Conservation (phyloP, 2,329 filamentous ascomycete species). For the Lasiodiplodia citricola region DNA sequence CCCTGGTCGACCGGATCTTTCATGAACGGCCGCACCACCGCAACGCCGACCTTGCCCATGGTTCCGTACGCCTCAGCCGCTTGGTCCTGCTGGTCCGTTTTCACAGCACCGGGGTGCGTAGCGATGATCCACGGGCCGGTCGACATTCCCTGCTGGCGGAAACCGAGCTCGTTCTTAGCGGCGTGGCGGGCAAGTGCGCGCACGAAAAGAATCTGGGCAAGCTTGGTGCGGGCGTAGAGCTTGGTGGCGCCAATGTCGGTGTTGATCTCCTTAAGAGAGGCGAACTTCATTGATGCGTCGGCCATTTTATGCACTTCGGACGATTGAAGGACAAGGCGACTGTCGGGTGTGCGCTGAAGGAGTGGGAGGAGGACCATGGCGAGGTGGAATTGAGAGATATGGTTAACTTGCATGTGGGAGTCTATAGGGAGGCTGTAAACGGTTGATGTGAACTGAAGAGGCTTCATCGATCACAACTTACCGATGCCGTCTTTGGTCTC, state of each 20-base stretch:
- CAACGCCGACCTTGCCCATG: constrained; percentile 53
- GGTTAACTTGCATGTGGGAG: constrained; percentile 58
- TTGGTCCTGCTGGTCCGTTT: constrained; percentile 56
- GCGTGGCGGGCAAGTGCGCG: constrained; percentile 49
- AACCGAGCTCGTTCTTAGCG: constrained; percentile 44
- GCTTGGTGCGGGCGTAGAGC: constrained; percentile 58
- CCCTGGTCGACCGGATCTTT: constrained; percentile 56
- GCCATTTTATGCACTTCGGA: constrained; percentile 53
- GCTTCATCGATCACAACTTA: neutral
- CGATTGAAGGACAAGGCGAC: constrained; percentile 56
- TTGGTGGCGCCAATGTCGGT: constrained; percentile 54
- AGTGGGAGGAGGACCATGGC: constrained; percentile 53
- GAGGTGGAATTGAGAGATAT: constrained; percentile 57
- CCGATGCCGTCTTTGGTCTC: constrained; percentile 56
- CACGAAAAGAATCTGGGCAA: constrained; percentile 55
- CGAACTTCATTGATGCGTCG: constrained; percentile 46
- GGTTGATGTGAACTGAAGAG: neutral
- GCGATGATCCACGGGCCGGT: constrained; percentile 53
- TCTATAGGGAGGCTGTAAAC: constrained; percentile 34
- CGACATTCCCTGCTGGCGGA: constrained; percentile 29
- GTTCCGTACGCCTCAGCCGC: constrained; percentile 57
- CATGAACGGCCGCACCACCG: constrained; percentile 53
- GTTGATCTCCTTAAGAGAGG: constrained; percentile 55
- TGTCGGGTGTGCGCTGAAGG: constrained; percentile 45
- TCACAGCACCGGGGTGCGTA: constrained; percentile 56